Conservation (phyloP, 2,329 filamentous ascomycete species). For the Colletotrichum costaricense region DNA sequence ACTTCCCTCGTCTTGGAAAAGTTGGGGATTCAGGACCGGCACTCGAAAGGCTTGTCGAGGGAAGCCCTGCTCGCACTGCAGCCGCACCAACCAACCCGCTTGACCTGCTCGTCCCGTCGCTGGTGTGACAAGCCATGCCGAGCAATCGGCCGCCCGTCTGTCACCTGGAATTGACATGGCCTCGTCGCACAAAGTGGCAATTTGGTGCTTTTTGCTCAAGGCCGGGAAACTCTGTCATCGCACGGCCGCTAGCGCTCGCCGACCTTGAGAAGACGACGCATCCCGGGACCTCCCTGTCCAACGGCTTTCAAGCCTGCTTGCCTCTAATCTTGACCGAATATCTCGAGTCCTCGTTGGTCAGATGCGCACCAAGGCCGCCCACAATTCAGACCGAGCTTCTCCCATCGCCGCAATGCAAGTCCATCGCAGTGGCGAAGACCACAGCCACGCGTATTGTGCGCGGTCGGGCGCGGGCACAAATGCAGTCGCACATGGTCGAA, state of each 20-base stretch:
- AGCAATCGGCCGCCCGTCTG: constrained; percentile 11
- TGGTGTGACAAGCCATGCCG: constrained; percentile 25
- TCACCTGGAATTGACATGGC: constrained; percentile 10
- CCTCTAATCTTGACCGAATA: background rate
- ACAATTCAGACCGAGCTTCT: background rate
- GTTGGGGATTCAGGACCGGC: constrained; percentile 27
- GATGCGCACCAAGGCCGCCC: background rate
- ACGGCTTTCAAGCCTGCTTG: background rate
- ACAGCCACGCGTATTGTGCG: background rate
- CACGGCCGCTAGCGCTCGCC: background rate
- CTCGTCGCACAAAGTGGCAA: constrained; percentile 19
- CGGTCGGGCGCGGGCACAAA: background rate
- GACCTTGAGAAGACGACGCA: background rate
- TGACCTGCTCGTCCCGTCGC: constrained; percentile 22
- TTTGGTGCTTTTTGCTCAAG: background rate
- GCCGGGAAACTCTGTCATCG: background rate
- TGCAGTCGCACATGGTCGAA: constrained; percentile 1
- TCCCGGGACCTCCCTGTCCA: background rate
- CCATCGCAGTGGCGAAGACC: background rate
- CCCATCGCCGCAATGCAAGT: background rate
- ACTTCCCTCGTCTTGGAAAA: constrained; percentile 23
- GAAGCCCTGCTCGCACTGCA: constrained; percentile 17
- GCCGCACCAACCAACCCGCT: constrained; percentile 32
- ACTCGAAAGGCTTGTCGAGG: constrained; percentile 29
- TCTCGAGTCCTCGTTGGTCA: background rate